Conservation (phyloP, 306 rosid genomes). For the Medicago lupulina region DNA sequence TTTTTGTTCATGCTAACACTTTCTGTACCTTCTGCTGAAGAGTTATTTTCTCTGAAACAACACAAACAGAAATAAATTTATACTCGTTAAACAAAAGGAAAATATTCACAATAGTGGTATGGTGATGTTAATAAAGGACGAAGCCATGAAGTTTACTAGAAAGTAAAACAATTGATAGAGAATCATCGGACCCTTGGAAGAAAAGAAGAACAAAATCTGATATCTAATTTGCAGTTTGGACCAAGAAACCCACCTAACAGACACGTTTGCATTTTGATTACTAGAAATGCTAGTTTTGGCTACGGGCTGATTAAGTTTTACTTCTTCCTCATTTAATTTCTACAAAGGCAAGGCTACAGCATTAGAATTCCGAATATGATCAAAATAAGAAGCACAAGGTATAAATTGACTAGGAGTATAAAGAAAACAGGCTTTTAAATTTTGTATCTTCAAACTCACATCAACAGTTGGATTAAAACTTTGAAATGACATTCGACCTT, state of each 20-base stretch:
- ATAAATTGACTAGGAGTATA: conserved; percentile 11
- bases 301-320: conserved; percentile 52
- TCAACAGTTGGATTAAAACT: conserved; percentile 88
- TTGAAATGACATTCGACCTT: conserved; percentile 88
- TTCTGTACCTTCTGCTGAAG: conserved; percentile 51
- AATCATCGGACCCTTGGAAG: conserved; percentile 9
- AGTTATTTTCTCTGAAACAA: conserved; percentile 61
- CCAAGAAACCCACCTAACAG: conserved; percentile 58
- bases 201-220: not conserved
- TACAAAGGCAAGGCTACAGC: conserved; percentile 51
- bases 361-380: conserved; percentile 31
- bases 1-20: conserved; percentile 40
- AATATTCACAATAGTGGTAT: not conserved
- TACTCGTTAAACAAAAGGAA: too few relatives aligned
- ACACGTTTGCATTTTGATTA: conserved; percentile 51
- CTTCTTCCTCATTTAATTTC: conserved; percentile 81
- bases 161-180: conserved; percentile 10
- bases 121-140: not conserved
- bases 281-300: conserved; percentile 51
- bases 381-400: conserved; percentile 11
- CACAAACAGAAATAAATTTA: conserved; percentile 31
- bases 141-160: not conserved
- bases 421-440: conserved; percentile 32
- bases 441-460: conserved; percentile 68
- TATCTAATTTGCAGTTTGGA: not conserved